A percentile compares a stretch with the other conserved stretches of the same genome.
Conservation (phyloP, 1,139 yeast species). For the Suhomyces bribrorum region DNA sequence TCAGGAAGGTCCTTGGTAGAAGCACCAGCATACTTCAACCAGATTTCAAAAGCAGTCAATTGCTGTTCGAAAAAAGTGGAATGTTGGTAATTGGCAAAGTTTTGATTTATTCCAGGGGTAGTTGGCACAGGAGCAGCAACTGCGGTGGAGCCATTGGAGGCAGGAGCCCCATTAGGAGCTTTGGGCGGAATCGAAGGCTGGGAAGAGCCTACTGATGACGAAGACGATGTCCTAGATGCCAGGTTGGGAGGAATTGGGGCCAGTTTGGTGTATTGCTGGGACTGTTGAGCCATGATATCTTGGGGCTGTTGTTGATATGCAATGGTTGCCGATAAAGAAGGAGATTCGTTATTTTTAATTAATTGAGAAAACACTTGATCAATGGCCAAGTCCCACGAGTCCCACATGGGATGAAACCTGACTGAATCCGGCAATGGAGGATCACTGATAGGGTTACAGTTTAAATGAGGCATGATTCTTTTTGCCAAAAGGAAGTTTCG, state of each 20-base stretch:
- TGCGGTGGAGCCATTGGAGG: constrained; percentile 20
- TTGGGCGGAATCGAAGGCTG: constrained; percentile 13
- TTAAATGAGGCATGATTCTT: constrained; percentile 89
- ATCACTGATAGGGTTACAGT: constrained; percentile 92
- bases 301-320: constrained; percentile 1
- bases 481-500: constrained; percentile 90
- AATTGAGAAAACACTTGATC: constrained; percentile 86
- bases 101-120: constrained; percentile 16
- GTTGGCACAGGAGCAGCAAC: constrained; percentile 22
- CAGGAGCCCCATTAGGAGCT: constrained; percentile 9
- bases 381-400: constrained; percentile 95
- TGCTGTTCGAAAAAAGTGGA: constrained; percentile 95
- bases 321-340: constrained; percentile 5
- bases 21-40: constrained; percentile 87
- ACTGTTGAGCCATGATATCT: not conserved
- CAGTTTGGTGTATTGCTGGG: constrained; percentile 1
- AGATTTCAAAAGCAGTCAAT: constrained; percentile 90
- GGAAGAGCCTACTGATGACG: too few species aligned
- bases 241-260: not conserved
- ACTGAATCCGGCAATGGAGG: constrained; percentile 87
- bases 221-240: constrained; percentile 7
- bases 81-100: constrained; percentile 63
- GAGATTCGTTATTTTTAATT: constrained; percentile 34
- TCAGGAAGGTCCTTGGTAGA: constrained; percentile 87
- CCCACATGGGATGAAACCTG: constrained; percentile 93